A percentile compares a stretch with the other conserved stretches of the same genome.
phyloP scores from a whole-genome alignment of 2,329 filamentous ascomycete species.

The Pseudogymnoascus sp. region DNA sequence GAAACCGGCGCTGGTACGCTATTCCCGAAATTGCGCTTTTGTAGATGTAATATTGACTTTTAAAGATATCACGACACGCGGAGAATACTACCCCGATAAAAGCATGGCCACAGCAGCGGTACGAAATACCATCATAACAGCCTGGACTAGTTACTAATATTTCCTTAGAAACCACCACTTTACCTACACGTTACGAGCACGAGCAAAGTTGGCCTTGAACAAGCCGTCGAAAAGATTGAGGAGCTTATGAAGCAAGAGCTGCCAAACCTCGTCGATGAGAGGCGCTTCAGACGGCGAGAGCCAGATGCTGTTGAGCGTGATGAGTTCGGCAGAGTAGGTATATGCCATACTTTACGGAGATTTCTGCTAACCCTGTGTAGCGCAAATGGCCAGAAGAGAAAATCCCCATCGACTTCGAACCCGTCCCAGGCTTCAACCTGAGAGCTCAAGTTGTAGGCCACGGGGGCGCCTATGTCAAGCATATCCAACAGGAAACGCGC shows the following conservation, averaged over 20 bases:
- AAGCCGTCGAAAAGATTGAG: constrained; percentile 80
- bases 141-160: constrained; percentile 15
- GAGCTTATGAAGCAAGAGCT: constrained; percentile 95
- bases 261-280: constrained; percentile 89
- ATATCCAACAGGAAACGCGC: constrained; percentile 90
- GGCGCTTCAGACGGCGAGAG: constrained; percentile 80
- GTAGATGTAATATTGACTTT: constrained; percentile 47
- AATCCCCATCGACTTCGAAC: constrained; percentile 84
- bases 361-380: constrained; percentile 38
- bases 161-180: constrained; percentile 74
- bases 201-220: constrained; percentile 82
- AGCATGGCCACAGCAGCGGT: constrained; percentile 91
- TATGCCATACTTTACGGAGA: background rate
- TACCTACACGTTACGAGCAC: constrained; percentile 95
- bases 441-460: constrained; percentile 93
- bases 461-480: constrained; percentile 92
- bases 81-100: constrained; percentile 95
- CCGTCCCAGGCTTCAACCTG: constrained; percentile 89
- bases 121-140: constrained; percentile 35
- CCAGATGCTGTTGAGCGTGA: constrained; percentile 77
- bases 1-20: constrained; percentile 99
- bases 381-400: constrained; percentile 99
- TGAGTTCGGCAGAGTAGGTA: constrained; percentile 74
- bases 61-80: constrained; percentile 97
- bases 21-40: constrained; percentile 39